These are phyloP conservation scores for Raphanus hybrid DNA, from an alignment of 441 rosid species.

Conservation along the genomic window DNA sequence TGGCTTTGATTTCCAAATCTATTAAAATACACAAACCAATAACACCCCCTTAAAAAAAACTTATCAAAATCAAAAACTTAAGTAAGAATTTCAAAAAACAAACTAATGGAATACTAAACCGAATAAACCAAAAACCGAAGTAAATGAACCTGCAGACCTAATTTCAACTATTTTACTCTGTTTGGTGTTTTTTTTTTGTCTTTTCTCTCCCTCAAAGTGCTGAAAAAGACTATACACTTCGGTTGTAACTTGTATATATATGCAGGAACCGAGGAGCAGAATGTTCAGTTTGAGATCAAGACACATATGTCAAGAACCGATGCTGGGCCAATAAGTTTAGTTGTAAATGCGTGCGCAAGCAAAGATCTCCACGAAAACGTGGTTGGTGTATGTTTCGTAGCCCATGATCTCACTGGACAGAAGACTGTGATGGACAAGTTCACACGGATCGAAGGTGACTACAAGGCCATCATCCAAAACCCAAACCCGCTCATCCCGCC, in stretches of 20 bases:
- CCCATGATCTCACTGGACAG: conserved; percentile 93
- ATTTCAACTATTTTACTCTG: neutral
- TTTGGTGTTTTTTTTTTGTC: neutral
- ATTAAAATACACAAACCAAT: too few species aligned
- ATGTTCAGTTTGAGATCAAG: conserved; percentile 83
- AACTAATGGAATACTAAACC: neutral
- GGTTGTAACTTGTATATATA: conserved; percentile 1
- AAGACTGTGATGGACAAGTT: conserved; percentile 95
- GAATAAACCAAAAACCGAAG: neutral
- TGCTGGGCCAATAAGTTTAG: conserved; percentile 74
- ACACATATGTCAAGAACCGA: conserved; percentile 63
- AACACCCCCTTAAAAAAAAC: too few species aligned
- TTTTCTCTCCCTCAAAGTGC: neutral
- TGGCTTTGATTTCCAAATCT: too few species aligned
- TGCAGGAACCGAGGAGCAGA: conserved; percentile 86
- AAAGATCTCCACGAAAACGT: conserved; percentile 80
- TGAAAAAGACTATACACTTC: neutral
- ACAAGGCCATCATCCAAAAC: conserved; percentile 88
- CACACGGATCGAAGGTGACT: conserved; percentile 94
- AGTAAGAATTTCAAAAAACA: neutral
- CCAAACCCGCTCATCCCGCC: conserved; percentile 95
- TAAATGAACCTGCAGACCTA: neutral
- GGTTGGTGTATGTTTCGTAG: conserved; percentile 94
- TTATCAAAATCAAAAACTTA: too few species aligned
- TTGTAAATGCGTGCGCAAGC: conserved; percentile 93